These are phyloP conservation scores for Actinomortierella wolfii DNA, from an alignment of 371 early-diverging fungal species.

Conservation along the genomic window DNA sequence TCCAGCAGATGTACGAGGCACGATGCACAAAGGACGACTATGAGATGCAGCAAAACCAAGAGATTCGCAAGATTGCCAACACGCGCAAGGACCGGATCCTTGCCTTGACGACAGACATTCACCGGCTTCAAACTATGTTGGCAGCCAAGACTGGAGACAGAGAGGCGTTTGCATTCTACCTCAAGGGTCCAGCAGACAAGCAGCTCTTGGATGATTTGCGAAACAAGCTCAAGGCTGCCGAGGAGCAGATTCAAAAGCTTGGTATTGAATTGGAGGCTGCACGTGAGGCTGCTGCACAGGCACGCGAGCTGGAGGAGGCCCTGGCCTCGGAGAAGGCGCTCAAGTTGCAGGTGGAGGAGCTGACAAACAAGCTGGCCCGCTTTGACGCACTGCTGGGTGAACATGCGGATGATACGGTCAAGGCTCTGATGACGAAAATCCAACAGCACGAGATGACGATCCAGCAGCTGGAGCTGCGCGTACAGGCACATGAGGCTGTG, in stretches of 20 bases:
- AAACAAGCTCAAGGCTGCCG: slow-evolving; percentile 53
- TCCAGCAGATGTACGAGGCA: slow-evolving; percentile 74
- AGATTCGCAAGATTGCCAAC: slow-evolving; percentile 70
- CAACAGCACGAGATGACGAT: slow-evolving; percentile 41
- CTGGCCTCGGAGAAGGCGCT: slow-evolving; percentile 22
- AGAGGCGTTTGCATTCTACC: slow-evolving; percentile 73
- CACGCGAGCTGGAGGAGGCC: slow-evolving; percentile 29
- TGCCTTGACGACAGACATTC: slow-evolving; percentile 66
- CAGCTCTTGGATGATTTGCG: slow-evolving; percentile 59
- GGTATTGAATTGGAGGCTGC: slow-evolving; percentile 19
- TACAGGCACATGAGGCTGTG: slow-evolving; percentile 26
- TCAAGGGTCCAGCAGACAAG: slow-evolving; percentile 50
- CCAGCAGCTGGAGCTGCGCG: slow-evolving; percentile 50
- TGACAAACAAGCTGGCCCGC: slow-evolving; percentile 29
- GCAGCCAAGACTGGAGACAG: slow-evolving; percentile 68
- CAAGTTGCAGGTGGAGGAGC: slow-evolving; percentile 22
- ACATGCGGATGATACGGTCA: slow-evolving; percentile 18
- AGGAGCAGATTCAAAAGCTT: slow-evolving; percentile 43
- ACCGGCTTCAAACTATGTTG: slow-evolving; percentile 67
- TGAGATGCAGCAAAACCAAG: slow-evolving; percentile 65
- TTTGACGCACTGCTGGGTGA: slow-evolving; percentile 43
- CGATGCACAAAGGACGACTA: slow-evolving; percentile 69
- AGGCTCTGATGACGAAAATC: slow-evolving; percentile 17
- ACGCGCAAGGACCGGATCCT: slow-evolving; percentile 72
- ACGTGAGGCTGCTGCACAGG: slow-evolving; percentile 19